Conservation (phyloP, 2,329 filamentous ascomycete species). For the Trichoderma pleuroti region DNA sequence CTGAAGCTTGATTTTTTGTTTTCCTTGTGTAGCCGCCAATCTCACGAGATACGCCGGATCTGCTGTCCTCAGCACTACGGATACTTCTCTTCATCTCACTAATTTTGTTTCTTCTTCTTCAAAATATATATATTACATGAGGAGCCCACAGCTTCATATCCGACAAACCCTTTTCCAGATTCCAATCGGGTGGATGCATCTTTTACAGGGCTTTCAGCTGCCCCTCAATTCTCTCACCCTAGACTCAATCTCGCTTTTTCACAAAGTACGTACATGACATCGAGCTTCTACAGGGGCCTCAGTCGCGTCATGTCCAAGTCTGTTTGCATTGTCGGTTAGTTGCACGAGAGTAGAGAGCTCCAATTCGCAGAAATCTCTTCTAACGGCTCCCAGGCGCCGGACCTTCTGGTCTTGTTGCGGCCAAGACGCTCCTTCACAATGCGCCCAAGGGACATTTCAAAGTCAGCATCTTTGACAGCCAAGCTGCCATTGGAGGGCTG, state of each 20-base stretch:
- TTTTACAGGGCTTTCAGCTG: not conserved
- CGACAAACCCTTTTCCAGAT: not conserved
- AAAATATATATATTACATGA: not conserved
- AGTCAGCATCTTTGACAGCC: slow-evolving; percentile 68
- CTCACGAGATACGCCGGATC: not conserved
- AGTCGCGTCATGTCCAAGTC: slow-evolving; percentile 35
- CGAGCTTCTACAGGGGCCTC: slow-evolving; percentile 19
- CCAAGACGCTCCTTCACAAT: slow-evolving; percentile 68
- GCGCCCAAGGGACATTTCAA: slow-evolving; percentile 53
- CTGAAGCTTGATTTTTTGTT: slow-evolving; percentile 1
- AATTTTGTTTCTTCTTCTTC: not conserved
- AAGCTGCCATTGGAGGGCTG: slow-evolving; percentile 67
- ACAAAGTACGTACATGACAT: slow-evolving; percentile 22
- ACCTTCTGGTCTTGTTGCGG: slow-evolving; percentile 64
- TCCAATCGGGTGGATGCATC: not conserved
- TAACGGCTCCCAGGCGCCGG: slow-evolving; percentile 53
- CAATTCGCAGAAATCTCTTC: not conserved
- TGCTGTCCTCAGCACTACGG: not conserved
- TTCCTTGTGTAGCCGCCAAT: not conserved
- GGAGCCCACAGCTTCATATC: not conserved
- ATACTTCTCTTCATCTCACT: not conserved
- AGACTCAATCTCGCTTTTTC: not conserved
- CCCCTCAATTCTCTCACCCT: slow-evolving; percentile 1
- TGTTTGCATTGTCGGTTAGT: slow-evolving; percentile 41
- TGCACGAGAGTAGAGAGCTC: not conserved